A percentile compares a stretch with the other conserved stretches of the same genome.
Conservation (phyloP, 805 yeast genomes). For the Vanderwaltozyma polyspora region DNA sequence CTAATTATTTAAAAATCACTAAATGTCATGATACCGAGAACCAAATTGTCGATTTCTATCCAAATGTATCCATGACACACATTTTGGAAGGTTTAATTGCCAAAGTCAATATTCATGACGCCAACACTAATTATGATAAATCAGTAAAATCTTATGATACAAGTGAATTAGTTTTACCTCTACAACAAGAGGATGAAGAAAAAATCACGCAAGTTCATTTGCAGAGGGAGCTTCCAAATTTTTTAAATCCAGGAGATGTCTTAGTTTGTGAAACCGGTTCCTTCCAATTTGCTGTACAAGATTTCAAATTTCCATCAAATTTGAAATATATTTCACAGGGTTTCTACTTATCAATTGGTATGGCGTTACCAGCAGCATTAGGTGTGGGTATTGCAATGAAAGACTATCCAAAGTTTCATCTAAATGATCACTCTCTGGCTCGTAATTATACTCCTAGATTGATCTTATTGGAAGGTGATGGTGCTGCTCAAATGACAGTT, state of each 20-base stretch:
- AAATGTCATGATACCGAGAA: slow-evolving; percentile 12
- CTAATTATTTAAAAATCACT: slow-evolving; percentile 41
- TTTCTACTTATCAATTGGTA: slow-evolving; percentile 79
- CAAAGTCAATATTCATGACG: slow-evolving; percentile 25
- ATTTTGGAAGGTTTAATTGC: slow-evolving; percentile 36
- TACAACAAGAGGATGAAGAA: slow-evolving; percentile 11
- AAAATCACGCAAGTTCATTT: slow-evolving; percentile 39
- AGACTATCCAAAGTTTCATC: slow-evolving; percentile 32
- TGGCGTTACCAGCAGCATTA: slow-evolving; percentile 74
- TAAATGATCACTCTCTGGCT: no score
- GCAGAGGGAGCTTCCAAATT: slow-evolving; percentile 31
- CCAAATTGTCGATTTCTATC: slow-evolving; percentile 14
- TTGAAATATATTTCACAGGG: slow-evolving; percentile 50
- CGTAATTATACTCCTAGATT: slow-evolving; percentile 45
- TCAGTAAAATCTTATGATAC: slow-evolving; percentile 15
- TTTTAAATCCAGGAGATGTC: slow-evolving; percentile 52
- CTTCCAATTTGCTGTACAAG: slow-evolving; percentile 66
- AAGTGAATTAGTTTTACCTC: slow-evolving; percentile 10
- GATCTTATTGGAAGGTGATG: slow-evolving; percentile 78
- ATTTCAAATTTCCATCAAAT: slow-evolving; percentile 47
- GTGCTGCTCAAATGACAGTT: slow-evolving; percentile 88
- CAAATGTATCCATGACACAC: slow-evolving; percentile 38
- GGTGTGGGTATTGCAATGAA: slow-evolving; percentile 69
- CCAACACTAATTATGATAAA: slow-evolving; percentile 13
- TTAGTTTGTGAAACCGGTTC: slow-evolving; percentile 79